Evolutionary conservation across 805 yeast genomes (phyloP).

Genomic region (Barnettozyma wickerhamii): DNA sequence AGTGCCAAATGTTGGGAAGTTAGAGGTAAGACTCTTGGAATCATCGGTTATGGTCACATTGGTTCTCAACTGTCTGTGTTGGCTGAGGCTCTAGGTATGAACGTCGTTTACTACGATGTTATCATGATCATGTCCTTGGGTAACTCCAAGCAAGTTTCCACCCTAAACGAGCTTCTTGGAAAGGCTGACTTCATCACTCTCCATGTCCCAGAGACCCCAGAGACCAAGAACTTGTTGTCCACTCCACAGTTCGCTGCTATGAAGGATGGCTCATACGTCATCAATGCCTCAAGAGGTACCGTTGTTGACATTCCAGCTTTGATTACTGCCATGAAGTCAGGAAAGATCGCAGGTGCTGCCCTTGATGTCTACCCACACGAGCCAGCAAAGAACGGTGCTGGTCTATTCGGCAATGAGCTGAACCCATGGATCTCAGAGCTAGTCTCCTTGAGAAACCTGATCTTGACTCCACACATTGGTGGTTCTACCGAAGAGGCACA

Average conservation of each 20-base stretch:
- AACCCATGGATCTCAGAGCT: slow-evolving; percentile 84
- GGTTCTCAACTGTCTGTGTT: slow-evolving; percentile 95
- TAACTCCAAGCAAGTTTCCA: slow-evolving; percentile 87
- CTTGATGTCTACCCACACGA: slow-evolving; percentile 95
- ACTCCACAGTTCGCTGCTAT: slow-evolving; percentile 90
- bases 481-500: slow-evolving; percentile 99
- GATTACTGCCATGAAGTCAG: slow-evolving; percentile 84
- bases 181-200: slow-evolving; percentile 85
- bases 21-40: slow-evolving; percentile 97
- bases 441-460: slow-evolving; percentile 76
- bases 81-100: slow-evolving; percentile 98
- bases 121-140: slow-evolving; percentile 94
- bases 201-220: slow-evolving; percentile 94
- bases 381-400: slow-evolving; percentile 95
- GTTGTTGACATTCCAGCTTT: slow-evolving; percentile 95
- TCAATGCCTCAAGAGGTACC: slow-evolving; percentile 97
- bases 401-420: slow-evolving; percentile 63
- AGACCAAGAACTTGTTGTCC: slow-evolving; percentile 85
- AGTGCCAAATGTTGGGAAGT: slow-evolving; percentile 96
- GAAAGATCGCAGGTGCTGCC: slow-evolving; percentile 96
- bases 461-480: slow-evolving; percentile 96
- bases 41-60: slow-evolving; percentile 97
- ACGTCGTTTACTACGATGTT: slow-evolving; percentile 89
- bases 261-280: slow-evolving; percentile 93
- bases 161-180: slow-evolving; percentile 76